Conservation (phyloP, 768 basidiomycete genomes). For the Clitopilus passeckerianus region DNA sequence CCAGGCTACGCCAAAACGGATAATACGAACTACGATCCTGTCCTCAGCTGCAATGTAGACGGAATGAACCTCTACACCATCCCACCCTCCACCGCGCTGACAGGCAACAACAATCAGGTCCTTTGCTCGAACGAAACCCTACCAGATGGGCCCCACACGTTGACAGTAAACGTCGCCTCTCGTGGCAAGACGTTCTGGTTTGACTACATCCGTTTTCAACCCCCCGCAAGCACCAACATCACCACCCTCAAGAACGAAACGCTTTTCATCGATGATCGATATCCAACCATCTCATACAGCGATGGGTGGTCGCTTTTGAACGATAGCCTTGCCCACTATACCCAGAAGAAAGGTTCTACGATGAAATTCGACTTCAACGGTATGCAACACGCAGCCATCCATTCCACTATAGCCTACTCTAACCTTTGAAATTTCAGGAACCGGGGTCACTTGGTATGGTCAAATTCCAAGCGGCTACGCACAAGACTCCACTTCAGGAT, state of each 20-base stretch:
- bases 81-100: constrained; percentile 8
- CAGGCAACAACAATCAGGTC: constrained; percentile 24
- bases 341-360: background rate
- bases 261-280: constrained; percentile 14
- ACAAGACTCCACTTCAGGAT: background rate
- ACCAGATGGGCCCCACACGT: constrained; percentile 16
- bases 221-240: constrained; percentile 9
- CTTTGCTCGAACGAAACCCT: constrained; percentile 20
- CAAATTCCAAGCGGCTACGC: background rate
- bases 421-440: background rate
- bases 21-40: constrained; percentile 9
- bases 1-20: constrained; percentile 6
- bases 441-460: background rate
- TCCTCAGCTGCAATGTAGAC: constrained; percentile 25
- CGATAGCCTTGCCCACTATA: background rate
- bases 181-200: constrained; percentile 20
- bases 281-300: constrained; percentile 6
- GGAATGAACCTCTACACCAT: constrained; percentile 12
- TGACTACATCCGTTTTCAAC: constrained; percentile 22
- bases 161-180: constrained; percentile 18
- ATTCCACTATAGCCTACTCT: no score
- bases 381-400: no score
- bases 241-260: constrained; percentile 11
- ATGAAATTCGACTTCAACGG: background rate
- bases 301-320: constrained; percentile 12